Conservation (phyloP, 108 stramenopile genomes). For the Schizochytrium sp. region DNA sequence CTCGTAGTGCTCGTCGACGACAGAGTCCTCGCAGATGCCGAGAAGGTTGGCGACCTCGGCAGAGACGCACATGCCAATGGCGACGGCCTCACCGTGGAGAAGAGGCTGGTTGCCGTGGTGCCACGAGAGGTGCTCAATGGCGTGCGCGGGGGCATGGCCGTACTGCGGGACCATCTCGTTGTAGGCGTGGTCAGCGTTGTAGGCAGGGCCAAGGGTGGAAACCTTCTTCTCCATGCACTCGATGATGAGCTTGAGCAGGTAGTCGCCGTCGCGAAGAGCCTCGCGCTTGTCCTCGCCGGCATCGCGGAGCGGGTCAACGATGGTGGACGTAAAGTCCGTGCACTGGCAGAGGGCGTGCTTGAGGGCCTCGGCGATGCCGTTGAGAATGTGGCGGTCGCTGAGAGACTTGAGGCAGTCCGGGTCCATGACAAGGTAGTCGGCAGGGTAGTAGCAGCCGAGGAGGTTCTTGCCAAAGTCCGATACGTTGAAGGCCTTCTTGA, state of each 20-base stretch:
- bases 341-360: conserved; percentile 38
- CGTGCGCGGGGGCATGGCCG: conserved; percentile 37
- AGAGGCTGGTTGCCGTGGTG: conserved; percentile 17
- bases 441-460: conserved; percentile 37
- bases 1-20: conserved; percentile 33
- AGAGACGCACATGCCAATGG: conserved; percentile 38
- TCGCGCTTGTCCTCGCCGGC: background rate
- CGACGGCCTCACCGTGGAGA: conserved; percentile 38
- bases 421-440: conserved; percentile 34
- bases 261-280: conserved; percentile 17
- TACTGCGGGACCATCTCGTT: conserved; percentile 39
- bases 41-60: conserved; percentile 26
- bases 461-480: conserved; percentile 36
- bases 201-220: conserved; percentile 20
- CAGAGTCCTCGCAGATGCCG: conserved; percentile 21
- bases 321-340: background rate
- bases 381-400: conserved; percentile 28
- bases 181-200: conserved; percentile 32
- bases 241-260: conserved; percentile 25
- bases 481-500: conserved; percentile 40
- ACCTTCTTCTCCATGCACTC: conserved; percentile 38
- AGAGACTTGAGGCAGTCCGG: conserved; percentile 29
- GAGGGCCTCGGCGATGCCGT: conserved; percentile 41
- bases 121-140: conserved; percentile 38
- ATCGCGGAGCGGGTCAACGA: conserved; percentile 23